Percentiles rank a stretch among this genome's conserved stretches.
phyloP scores from a whole-genome alignment of 352 stramenopile genomes.

The Phytophthora sp. region DNA sequence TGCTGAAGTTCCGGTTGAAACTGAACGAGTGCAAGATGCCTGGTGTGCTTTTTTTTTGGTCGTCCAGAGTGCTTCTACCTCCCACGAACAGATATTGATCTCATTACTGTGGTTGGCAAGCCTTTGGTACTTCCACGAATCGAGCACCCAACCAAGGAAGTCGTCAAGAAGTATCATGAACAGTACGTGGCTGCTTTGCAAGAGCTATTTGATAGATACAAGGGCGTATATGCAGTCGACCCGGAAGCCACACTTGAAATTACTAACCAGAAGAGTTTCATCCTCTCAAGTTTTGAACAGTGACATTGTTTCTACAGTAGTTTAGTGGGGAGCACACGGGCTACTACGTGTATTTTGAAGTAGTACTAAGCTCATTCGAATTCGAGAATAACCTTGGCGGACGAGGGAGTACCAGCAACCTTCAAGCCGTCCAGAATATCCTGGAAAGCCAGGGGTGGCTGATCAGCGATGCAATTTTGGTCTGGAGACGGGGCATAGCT shows the following conservation, averaged over 20 bases:
- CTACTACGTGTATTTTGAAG: too few relatives aligned
- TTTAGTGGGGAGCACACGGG: background rate
- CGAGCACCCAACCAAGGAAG: conserved; percentile 80
- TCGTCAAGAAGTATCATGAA: conserved; percentile 89
- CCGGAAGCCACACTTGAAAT: conserved; percentile 56
- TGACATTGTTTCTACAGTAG: background rate
- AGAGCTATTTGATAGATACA: conserved; percentile 87
- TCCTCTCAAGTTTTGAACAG: background rate
- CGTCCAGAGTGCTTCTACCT: conserved; percentile 80
- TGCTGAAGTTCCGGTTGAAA: conserved; percentile 72
- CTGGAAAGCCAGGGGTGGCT: conserved; percentile 34
- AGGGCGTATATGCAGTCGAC: conserved; percentile 77
- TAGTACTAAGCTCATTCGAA: conserved; percentile 20
- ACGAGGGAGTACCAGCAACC: conserved; percentile 31
- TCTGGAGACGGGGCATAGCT: conserved; percentile 29
- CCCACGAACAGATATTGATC: conserved; percentile 65
- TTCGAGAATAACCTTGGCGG: conserved; percentile 36
- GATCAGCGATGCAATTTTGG: conserved; percentile 31
- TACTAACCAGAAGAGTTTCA: background rate
- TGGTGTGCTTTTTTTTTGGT: conserved; percentile 78
- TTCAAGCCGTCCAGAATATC: conserved; percentile 31
- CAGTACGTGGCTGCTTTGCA: conserved; percentile 84
- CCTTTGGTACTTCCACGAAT: conserved; percentile 88
- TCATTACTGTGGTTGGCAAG: conserved; percentile 90
- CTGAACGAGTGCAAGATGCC: conserved; percentile 88